Evolutionary conservation across 1,139 yeast genomes (phyloP).

Genomic region (Yarrowia galli): DNA sequence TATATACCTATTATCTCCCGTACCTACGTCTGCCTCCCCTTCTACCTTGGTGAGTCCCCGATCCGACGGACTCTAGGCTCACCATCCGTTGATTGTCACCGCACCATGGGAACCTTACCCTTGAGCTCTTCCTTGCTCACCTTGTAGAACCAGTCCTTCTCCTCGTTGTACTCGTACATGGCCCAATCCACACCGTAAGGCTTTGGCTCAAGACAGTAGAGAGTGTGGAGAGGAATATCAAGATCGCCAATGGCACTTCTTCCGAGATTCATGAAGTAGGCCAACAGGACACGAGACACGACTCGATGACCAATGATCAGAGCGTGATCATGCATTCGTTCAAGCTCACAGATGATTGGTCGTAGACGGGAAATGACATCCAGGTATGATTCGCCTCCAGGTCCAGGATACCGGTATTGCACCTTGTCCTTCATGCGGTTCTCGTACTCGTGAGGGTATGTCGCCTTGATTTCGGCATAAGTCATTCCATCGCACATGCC

Average conservation of each 20-base stretch:
- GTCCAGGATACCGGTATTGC: slow-evolving; percentile 90
- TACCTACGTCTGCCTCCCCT: not conserved
- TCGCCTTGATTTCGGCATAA: slow-evolving; percentile 75
- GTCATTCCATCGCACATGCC: slow-evolving; percentile 95
- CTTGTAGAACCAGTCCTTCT: slow-evolving; percentile 75
- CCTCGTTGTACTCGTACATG: slow-evolving; percentile 83
- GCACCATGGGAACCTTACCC: slow-evolving; percentile 28
- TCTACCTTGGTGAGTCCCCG: slow-evolving; percentile 28
- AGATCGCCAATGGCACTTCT: slow-evolving; percentile 84
- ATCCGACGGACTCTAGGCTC: slow-evolving; percentile 34
- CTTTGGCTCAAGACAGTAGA: slow-evolving; percentile 86
- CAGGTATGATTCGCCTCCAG: slow-evolving; percentile 94
- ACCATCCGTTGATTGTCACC: slow-evolving; percentile 29
- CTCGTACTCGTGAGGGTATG: slow-evolving; percentile 78
- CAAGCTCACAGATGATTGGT: slow-evolving; percentile 91
- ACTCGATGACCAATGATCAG: slow-evolving; percentile 88
- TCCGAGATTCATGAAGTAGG: slow-evolving; percentile 86
- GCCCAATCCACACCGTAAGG: slow-evolving; percentile 96
- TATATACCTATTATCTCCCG: not conserved
- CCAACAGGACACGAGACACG: slow-evolving; percentile 83
- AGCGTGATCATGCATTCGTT: slow-evolving; percentile 87
- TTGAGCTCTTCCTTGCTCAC: slow-evolving; percentile 54
- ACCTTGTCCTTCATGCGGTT: slow-evolving; percentile 78
- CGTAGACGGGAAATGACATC: slow-evolving; percentile 91
- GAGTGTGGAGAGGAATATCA: slow-evolving; percentile 91